Conservation (phyloP, 352 stramenopile genomes). For the Phytopythium montanum region DNA sequence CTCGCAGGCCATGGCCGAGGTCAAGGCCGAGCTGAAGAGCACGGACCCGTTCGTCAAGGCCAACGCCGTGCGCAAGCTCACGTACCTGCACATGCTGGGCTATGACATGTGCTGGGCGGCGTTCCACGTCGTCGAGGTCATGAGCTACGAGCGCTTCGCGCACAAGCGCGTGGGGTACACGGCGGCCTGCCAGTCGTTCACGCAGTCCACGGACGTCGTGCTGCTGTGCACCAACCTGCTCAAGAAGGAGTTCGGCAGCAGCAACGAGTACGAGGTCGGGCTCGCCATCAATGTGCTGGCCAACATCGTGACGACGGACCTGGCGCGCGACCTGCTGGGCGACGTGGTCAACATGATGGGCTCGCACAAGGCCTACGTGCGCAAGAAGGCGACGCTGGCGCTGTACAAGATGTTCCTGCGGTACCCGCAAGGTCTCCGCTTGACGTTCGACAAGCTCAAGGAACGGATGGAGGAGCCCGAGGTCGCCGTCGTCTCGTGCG, state of each 20-base stretch:
- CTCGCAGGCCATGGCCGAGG: slow-evolving; percentile 95
- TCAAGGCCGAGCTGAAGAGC: slow-evolving; percentile 97
- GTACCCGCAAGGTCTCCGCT: slow-evolving; percentile 96
- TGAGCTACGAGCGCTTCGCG: slow-evolving; percentile 94
- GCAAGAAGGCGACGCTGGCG: slow-evolving; percentile 98
- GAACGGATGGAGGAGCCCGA: slow-evolving; percentile 95
- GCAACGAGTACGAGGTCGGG: slow-evolving; percentile 95
- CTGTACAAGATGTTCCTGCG: slow-evolving; percentile 99
- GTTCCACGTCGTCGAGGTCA: slow-evolving; percentile 98
- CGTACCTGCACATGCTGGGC: slow-evolving; percentile 97
- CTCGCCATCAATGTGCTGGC: slow-evolving; percentile 97
- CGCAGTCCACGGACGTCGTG: slow-evolving; percentile 97
- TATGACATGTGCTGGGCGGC: slow-evolving; percentile 98
- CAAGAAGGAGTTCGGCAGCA: slow-evolving; percentile 95
- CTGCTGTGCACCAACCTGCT: slow-evolving; percentile 98
- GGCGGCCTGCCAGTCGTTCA: slow-evolving; percentile 94
- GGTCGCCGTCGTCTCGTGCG: slow-evolving; percentile 95
- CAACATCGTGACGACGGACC: slow-evolving; percentile 98
- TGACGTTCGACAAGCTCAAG: slow-evolving; percentile 98
- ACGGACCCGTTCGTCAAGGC: slow-evolving; percentile 97
- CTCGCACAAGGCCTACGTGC: slow-evolving; percentile 94
- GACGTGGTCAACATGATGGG: slow-evolving; percentile 92
- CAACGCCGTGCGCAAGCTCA: slow-evolving; percentile 97
- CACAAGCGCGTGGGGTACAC: slow-evolving; percentile 98
- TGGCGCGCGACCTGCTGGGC: slow-evolving; percentile 92